Evolutionary conservation across 202 grass and related monocot species (phyloP), one percentile per base, ranked within the genome.

Genomic region (Eragrostis tef): DNA sequence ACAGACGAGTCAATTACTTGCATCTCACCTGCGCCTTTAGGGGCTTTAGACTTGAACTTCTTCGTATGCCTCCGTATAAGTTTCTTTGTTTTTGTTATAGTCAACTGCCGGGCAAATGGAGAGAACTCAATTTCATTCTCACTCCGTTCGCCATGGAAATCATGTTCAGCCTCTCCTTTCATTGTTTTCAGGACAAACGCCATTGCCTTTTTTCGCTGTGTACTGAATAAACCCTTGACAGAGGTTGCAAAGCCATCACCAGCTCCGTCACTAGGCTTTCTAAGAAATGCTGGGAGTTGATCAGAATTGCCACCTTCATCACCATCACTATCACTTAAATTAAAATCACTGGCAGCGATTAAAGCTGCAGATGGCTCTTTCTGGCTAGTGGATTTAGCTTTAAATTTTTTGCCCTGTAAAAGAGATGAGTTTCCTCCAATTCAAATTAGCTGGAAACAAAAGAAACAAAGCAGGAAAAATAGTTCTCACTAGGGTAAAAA

Each of bases 191-290:
- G 73, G 60, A 98, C 95, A 86, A 98, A 94, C 47, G 83, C 83
- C 90, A 74, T 98, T 0, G 95, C 95, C 77, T 98, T 98, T 75
- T 92, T 94, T 77, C 77, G 53, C 77, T 98, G 95, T 66, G 92
- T 91, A 73, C 85, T 94, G 84, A 98, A 98, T 51, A 98, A 85
- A 46, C 95, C 95, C 70, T 91, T 98, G 20, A 98, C 90, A 21
- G 95, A 93, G 21, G 90, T 98, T 71, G 93, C 85, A 82, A 98
- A 98, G 41, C 92, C 92, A 81, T 98, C 95, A 57, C 94, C 94
- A 80, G 94, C 94, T 67, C 94, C 94, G 74, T 98, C 92, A 81
- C 72, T 94, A 80, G 88, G 84, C 75, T 91, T 97, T 58, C 60
- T 74, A 78, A 87, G 91, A 57, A 88, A 92, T 53, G 83, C 84